Conservation (phyloP, 768 basidiomycete species). For the Lentinula edodes region DNA sequence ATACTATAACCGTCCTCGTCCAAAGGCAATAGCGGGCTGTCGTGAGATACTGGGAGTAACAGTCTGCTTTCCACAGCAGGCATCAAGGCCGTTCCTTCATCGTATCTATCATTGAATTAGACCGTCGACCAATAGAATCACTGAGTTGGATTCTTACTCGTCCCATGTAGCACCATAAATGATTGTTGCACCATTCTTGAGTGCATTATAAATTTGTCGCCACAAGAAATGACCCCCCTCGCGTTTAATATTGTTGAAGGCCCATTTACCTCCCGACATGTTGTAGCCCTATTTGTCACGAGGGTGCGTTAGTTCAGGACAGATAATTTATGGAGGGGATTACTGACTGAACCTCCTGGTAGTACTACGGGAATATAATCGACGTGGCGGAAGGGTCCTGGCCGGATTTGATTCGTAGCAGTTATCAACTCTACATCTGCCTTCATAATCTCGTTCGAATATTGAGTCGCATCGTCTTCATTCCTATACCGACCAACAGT, state of each 20-base stretch:
- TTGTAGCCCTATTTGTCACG: constrained; percentile 55
- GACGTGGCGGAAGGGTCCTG: constrained; percentile 35
- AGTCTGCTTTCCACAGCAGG: constrained; percentile 57
- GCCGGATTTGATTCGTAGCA: constrained; percentile 35
- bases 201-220: constrained; percentile 70
- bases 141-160: constrained; percentile 35
- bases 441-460: constrained; percentile 56
- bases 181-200: constrained; percentile 39
- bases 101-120: constrained; percentile 26
- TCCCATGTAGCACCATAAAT: constrained; percentile 77
- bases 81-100: constrained; percentile 81
- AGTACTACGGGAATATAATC: constrained; percentile 81
- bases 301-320: background rate
- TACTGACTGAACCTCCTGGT: constrained; percentile 53
- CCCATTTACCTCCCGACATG: constrained; percentile 64
- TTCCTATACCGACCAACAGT: constrained; percentile 67
- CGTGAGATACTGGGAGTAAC: constrained; percentile 54
- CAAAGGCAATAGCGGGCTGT: constrained; percentile 59
- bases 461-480: constrained; percentile 56
- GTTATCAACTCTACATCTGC: constrained; percentile 58
- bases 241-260: constrained; percentile 64
- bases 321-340: background rate
- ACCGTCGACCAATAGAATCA: no score
- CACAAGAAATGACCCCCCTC: constrained; percentile 78
- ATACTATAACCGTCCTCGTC: constrained; percentile 76